phyloP scores from a whole-genome alignment of 257 asterid species.

The Thymus mandschuricus region DNA sequence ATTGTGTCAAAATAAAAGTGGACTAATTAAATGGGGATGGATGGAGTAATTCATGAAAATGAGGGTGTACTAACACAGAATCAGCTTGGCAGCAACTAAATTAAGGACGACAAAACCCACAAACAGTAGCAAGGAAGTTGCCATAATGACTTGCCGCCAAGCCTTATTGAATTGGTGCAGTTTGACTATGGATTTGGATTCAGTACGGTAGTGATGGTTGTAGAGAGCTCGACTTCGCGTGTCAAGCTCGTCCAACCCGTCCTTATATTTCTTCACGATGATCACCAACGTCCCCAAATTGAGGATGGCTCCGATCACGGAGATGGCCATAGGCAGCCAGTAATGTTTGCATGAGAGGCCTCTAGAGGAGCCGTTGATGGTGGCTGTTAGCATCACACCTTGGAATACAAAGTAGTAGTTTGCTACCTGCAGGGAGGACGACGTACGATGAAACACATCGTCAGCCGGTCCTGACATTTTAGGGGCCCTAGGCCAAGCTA shows the following conservation, averaged over 20 bases:
- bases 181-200: not conserved
- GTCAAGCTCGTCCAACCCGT: constrained; percentile 9
- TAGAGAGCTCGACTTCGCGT: not conserved
- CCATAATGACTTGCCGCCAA: not conserved
- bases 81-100: not conserved
- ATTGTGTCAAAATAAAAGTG: no score
- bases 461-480: no score
- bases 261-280: not conserved
- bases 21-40: no score
- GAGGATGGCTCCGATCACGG: not conserved
- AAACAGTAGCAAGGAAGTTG: not conserved
- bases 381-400: constrained; percentile 13
- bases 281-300: not conserved
- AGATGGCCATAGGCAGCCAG: not conserved
- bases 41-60: no score
- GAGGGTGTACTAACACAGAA: not conserved
- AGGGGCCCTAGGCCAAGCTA: no score
- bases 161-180: not conserved
- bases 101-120: not conserved
- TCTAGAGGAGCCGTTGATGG: not conserved
- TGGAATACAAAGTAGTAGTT: constrained; percentile 28
- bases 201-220: not conserved
- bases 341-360: not conserved
- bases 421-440: constrained; percentile 9
- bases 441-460: no score